Evolutionary conservation across 768 basidiomycete species (phyloP), one percentile per base, ranked within the genome.

Genomic region (Boletus edulis): DNA sequence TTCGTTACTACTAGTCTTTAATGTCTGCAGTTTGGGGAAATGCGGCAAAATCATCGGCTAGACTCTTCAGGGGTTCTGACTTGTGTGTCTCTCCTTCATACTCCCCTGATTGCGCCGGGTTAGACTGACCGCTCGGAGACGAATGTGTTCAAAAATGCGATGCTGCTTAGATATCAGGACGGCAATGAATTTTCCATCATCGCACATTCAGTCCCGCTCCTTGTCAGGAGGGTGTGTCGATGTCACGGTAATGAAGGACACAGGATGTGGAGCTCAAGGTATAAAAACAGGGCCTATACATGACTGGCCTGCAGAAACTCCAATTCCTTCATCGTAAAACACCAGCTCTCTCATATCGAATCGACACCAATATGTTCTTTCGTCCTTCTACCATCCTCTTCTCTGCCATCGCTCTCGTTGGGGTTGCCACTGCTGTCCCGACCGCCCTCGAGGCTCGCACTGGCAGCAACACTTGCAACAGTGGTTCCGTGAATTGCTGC

Each of bases 401-500:
- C 32, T 13, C 1, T 1, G 24, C 6, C 24, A 6, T 24, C 5
- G 24, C 7, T 47, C 35, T 38, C 57, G 35, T 45, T 29, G 38
- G 35, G n/a, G 14, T 42, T 35, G 46, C 34, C 20, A 18, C 1
- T 22, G 52, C 55, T n/a, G 34, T 20, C 13, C 59, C 58, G 5
- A 37, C 27, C 32, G 45, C 22, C 8, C 46, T 59, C 18, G 46
- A 45, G 9, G 44, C 15, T 35, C 52, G 56, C 22, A 10, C 39
- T 9, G 6, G 7, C 10, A 17, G 27, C 29, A 38, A 18, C 47
- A 0, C 64, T 13, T 81, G 81, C 67, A 71, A 72, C 63, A 24
- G 22, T 24, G 22, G 22, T 24, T 24, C 22, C 17, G 46, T 76
- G 24, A 43, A 51, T 22, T 64, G 58, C 52, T 62, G 44, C 43